Conservation (phyloP, 257 asterid species). For the Plantago ovata region DNA sequence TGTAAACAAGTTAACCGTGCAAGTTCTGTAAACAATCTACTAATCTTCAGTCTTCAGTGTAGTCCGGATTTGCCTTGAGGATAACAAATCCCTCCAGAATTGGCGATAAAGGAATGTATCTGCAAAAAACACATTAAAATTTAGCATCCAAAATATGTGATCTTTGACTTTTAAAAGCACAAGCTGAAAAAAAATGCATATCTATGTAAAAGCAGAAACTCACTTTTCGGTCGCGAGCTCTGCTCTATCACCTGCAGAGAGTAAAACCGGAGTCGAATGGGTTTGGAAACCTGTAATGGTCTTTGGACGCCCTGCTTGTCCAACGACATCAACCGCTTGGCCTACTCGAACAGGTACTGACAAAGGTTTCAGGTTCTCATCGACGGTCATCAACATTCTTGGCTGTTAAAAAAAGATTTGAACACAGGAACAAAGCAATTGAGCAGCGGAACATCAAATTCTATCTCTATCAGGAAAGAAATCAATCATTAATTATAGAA, state of each 20-base stretch:
- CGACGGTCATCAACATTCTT: conserved; percentile 90
- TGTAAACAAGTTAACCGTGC: too few relatives aligned
- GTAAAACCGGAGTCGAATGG: conserved; percentile 91
- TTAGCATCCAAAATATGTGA: background rate
- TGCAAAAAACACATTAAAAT: conserved; percentile 21
- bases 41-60: conserved; percentile 81
- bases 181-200: background rate
- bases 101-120: conserved; percentile 86
- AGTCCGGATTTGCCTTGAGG: conserved; percentile 83
- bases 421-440: background rate
- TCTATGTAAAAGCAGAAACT: too few relatives aligned
- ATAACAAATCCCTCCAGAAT: conserved; percentile 95
- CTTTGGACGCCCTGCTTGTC: conserved; percentile 96
- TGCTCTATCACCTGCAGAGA: conserved; percentile 93
- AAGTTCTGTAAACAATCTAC: too few relatives aligned
- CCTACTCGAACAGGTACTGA: conserved; percentile 96
- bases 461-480: background rate
- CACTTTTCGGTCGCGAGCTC: conserved; percentile 97
- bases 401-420: conserved; percentile 43
- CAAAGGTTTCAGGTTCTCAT: conserved; percentile 81
- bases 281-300: conserved; percentile 97
- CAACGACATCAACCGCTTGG: conserved; percentile 95
- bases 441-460: background rate
- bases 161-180: background rate
- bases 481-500: background rate